phyloP scores from a whole-genome alignment of 164 flowering plant species.

The Aristolochia contorta region DNA sequence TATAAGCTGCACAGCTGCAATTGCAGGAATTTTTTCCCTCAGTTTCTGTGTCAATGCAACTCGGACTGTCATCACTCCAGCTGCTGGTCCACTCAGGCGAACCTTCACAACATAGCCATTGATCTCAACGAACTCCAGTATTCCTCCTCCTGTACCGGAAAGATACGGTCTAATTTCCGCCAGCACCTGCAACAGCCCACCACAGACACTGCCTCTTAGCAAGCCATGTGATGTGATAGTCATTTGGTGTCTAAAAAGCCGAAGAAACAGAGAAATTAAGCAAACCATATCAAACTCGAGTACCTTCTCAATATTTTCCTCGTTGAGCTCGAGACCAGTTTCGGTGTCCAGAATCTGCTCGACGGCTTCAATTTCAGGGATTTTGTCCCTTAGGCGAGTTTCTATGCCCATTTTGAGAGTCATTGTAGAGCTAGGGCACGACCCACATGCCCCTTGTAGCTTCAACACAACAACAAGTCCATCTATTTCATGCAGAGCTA shows the following conservation, averaged over 20 bases:
- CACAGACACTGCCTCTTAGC: neutral
- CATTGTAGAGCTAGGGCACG: constrained; percentile 94
- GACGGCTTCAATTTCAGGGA: constrained; percentile 76
- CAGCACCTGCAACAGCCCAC: constrained; percentile 46
- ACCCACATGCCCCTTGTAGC: constrained; percentile 96
- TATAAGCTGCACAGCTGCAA: constrained; percentile 71
- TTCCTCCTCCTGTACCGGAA: constrained; percentile 78
- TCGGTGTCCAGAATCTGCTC: constrained; percentile 83
- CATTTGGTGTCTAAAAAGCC: neutral
- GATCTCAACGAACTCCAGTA: constrained; percentile 63
- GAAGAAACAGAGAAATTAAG: too few species aligned
- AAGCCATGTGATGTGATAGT: neutral
- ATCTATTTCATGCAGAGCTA: constrained; percentile 83
- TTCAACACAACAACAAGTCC: constrained; percentile 81
- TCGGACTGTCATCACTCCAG: constrained; percentile 85
- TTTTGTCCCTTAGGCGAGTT: constrained; percentile 69
- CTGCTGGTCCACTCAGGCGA: constrained; percentile 80
- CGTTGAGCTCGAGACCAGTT: constrained; percentile 78
- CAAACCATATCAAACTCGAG: too few species aligned
- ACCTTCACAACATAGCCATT: constrained; percentile 58
- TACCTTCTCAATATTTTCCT: constrained; percentile 86
- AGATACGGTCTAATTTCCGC: constrained; percentile 86
- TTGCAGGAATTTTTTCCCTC: constrained; percentile 78
- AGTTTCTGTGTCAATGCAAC: constrained; percentile 92
- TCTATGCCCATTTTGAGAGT: constrained; percentile 88